Evolutionary conservation across 176 grass and related monocot genomes (phyloP), one percentile per base, ranked within the genome.

Genomic region (Hordeum marinum): DNA sequence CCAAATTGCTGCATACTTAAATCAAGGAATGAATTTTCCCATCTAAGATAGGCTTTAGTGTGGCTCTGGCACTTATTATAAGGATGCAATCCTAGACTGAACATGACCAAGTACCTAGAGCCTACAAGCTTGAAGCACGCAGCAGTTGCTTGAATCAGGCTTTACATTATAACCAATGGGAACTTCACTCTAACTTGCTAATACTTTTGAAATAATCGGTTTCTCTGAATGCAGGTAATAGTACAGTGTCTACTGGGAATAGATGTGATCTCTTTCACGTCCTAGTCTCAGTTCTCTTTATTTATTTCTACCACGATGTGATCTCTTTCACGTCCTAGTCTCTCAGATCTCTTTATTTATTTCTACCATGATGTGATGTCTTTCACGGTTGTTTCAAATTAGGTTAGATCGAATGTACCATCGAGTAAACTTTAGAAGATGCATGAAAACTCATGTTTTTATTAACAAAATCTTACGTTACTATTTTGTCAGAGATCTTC

Each of bases 401-500:
- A 76, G 60, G 61, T 37, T 80, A 50, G 11, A 40, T 8, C 36
- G 12, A 43, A 57, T 7, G 23, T 73, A 63, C 46, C 17, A 37
- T 48, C 34, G 34, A 60, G 62, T 13, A 55, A 77, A 68, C 0
- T 81, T 27, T 25, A 67, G 15, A 39, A 40, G 13, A 66, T 87
- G 9, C 36, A 67, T 8, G 10, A 42, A 72, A 73, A 63, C 20
- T 80, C 27, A 75, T 75, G 45, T 31, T 76, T 87, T 69, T 77
- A 46, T 82, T 87, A 46, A 9, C 65, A 18, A 20, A 76, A 20
- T 21, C n/a, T n/a, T 80, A n/a, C 11, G 13, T 17, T 80, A 20
- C 43, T 57, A 63, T 34, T 75, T 84, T 72, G 52, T 45, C 11
- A 20, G 79, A 57, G 34, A 57, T 84, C 26, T 15, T 89, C 59